phyloP scores from a whole-genome alignment of 257 asterid genomes.

The Gentiana macrophylla region DNA sequence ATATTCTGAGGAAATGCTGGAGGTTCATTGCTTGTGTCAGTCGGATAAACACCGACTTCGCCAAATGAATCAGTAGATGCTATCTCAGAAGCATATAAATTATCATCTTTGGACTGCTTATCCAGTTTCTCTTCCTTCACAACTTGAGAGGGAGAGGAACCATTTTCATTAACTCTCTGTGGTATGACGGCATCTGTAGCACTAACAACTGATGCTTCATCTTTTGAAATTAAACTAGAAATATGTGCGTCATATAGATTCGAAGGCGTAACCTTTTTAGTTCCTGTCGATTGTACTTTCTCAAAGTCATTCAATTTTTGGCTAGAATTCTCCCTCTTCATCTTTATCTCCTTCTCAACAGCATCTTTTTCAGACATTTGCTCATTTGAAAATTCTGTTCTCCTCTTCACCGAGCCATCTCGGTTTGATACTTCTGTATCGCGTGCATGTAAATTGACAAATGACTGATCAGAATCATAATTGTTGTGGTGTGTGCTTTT shows the following conservation, averaged over 20 bases:
- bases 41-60: slow-evolving; percentile 26
- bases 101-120: slow-evolving; percentile 25
- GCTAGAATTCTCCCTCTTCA: slow-evolving; percentile 39
- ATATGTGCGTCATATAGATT: slow-evolving; percentile 21
- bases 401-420: slow-evolving; percentile 29
- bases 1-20: slow-evolving; percentile 45
- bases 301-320: slow-evolving; percentile 33
- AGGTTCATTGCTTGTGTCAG: slow-evolving; percentile 36
- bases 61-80: slow-evolving; percentile 27
- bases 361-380: slow-evolving; percentile 33
- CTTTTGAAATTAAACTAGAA: slow-evolving; percentile 19
- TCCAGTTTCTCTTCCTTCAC: slow-evolving; percentile 32
- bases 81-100: slow-evolving; percentile 21
- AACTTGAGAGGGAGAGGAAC: slow-evolving; percentile 22
- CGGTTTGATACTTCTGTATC: slow-evolving; percentile 24
- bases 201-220: slow-evolving; percentile 28
- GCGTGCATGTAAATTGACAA: slow-evolving; percentile 21
- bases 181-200: slow-evolving; percentile 25
- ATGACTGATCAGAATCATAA: slow-evolving; percentile 34
- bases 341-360: slow-evolving; percentile 30
- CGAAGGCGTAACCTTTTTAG: slow-evolving; percentile 29
- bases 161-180: slow-evolving; percentile 17
- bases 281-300: slow-evolving; percentile 28
- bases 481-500: slow-evolving; percentile 19
- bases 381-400: slow-evolving; percentile 30